Conservation (phyloP, 148 eudicot species). For the Cornus kousa region DNA sequence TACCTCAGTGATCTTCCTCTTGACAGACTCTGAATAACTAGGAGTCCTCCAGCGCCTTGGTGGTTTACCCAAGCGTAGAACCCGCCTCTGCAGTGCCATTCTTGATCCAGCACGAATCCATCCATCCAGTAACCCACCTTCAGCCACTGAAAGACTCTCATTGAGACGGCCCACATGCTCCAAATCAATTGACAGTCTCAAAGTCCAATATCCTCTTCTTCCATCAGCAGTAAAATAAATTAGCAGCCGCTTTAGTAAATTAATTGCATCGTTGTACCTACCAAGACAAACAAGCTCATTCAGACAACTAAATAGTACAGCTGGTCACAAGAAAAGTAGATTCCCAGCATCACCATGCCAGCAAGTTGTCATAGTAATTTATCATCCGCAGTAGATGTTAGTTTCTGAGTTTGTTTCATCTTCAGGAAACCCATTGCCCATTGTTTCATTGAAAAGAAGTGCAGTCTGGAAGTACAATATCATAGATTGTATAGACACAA, state of each 20-base stretch:
- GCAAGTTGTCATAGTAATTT: background rate
- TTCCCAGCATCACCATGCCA: background rate
- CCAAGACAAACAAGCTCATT: background rate
- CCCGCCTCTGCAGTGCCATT: constrained; percentile 82
- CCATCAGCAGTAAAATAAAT: constrained; percentile 48
- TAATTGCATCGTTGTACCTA: constrained; percentile 80
- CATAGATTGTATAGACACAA: background rate
- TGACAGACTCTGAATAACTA: constrained; percentile 60
- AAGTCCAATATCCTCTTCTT: constrained; percentile 97
- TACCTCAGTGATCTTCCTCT: constrained; percentile 84
- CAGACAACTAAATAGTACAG: background rate
- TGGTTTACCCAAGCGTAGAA: constrained; percentile 82
- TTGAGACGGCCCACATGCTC: constrained; percentile 70
- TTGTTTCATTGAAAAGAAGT: background rate
- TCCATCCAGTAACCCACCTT: constrained; percentile 68
- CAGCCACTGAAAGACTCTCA: constrained; percentile 82
- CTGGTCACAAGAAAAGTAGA: background rate
- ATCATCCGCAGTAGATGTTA: background rate
- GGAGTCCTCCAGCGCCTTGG: constrained; percentile 96
- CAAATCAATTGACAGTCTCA: constrained; percentile 84
- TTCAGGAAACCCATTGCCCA: background rate
- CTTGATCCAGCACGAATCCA: constrained; percentile 95
- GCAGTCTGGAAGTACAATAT: background rate
- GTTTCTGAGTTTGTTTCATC: background rate
- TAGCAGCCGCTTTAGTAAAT: constrained; percentile 59